Evolutionary conservation across 768 basidiomycete species (phyloP), one percentile per base, ranked within the genome.

Genomic region (Naematelia aurantialba): DNA sequence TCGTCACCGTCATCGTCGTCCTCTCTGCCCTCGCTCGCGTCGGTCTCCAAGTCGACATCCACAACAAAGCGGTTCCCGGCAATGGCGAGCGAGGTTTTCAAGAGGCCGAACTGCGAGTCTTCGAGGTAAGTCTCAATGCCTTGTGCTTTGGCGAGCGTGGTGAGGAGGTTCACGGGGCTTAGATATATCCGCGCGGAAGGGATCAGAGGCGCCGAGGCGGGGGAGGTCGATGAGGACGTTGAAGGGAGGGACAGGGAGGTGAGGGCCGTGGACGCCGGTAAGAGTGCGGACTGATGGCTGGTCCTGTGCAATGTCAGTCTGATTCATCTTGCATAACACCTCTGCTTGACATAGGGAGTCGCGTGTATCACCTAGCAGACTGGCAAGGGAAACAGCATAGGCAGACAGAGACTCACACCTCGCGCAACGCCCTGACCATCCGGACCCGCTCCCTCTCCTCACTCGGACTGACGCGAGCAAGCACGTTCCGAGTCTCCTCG

Each of bases 21-120:
- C n/a, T 65, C 66, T 13, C 52, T 61, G 13, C 63, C 68, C 1
- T 31, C 29, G 0, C 39, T 30, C 10, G 65, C 51, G 39, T 68
- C 66, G 34, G 55, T 62, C 44, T 73, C 68, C 3, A 73, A 55
- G 56, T 73, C 71, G 1, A 73, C 64, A 56, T 73, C 71, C 12
- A 69, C 60, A 3, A 73, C 71, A 52, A 73, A 69, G 45, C 62
- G 42, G 2, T 57, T 56, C 0, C 71, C 71, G 5, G 71, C 71
- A 1, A 73, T 58, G 17, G 71, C 67, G 1, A 73, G 45, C 4
- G 66, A 62, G 13, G 64, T 61, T 54, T 70, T 69, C 21, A 73
- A 54, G 5, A 73, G 56, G 8, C 71, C 71, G 52, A 73, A 73
- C 58, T 73, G 71, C 1, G 71, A 70, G 50, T 73, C 71, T 56